Base-by-base conservation (phyloP, 805 yeast genomes). In the Pichia nakasei region DNA sequence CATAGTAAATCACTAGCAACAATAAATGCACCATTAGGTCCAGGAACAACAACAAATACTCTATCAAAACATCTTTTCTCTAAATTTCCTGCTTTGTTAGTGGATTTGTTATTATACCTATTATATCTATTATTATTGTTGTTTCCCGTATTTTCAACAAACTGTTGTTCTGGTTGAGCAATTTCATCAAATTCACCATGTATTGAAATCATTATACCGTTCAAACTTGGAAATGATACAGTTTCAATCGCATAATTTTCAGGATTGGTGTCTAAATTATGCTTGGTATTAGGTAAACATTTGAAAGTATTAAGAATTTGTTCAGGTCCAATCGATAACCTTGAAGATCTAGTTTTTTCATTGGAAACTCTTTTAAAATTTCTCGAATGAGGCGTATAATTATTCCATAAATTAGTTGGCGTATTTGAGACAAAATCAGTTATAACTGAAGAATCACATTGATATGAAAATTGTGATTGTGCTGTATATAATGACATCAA, bases 171-270 rank as follows among this genome's bases (percentile, higher is more conserved):
- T 15, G 56, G 53, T 38, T 47, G 69, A 0, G 67, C 80, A 20
- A 64, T 59, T 62, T 93, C 97, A 41, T 78, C 79, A 57, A 77
- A 91, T 46, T 76, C 80, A 5, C 98, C 98, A 65, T 93, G 98
- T 15, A 91, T 64, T 0, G 78, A 69, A 37, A 91, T 74, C 55
- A 85, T 70, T 54, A 93, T 78, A 6, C 95, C 96, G 41, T 80
- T 75, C 24, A 88, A 75, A 39, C 75, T 79, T 8, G 85, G 79
- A 45, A 70, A 75, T 22, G 88, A 74, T 68, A 82, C 78, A 2
- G 85, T 73, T 58, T 93, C 96, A 65, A 89, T 75, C 22, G 94
- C 75, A 55, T 80, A 89, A 35, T 73, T 63, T 9, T 72, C 68
- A 3, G 96, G 89, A 39, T 73, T 68, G 21, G 75, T 70, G 40